Conservation (phyloP, 768 basidiomycete genomes). For the Pisolithus albus region DNA sequence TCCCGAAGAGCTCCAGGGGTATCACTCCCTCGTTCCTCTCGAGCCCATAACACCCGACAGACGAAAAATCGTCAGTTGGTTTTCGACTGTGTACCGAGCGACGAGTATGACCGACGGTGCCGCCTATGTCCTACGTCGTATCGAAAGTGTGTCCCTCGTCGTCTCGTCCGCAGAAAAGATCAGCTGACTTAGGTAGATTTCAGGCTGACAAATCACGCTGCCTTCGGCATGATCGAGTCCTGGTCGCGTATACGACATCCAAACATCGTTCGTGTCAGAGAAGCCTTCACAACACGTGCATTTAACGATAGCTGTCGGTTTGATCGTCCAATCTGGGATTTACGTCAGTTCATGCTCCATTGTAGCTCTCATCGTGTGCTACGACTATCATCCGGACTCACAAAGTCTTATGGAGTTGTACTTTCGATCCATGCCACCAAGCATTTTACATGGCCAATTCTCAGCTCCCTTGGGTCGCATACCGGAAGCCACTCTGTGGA, state of each 20-base stretch:
- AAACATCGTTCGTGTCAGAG: conserved; percentile 71
- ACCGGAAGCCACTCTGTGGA: conserved; percentile 83
- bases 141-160: conserved; percentile 60
- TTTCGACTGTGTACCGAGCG: conserved; percentile 80
- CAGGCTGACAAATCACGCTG: conserved; percentile 71
- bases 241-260: conserved; percentile 88
- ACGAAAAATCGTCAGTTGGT: conserved; percentile 74
- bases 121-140: conserved; percentile 69
- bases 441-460: conserved; percentile 30
- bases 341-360: conserved; percentile 7
- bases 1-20: conserved; percentile 85
- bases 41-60: conserved; percentile 54
- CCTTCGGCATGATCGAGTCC: conserved; percentile 74
- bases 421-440: conserved; percentile 48
- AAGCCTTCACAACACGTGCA: conserved; percentile 91
- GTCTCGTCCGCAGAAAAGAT: background rate
- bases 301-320: conserved; percentile 87
- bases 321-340: conserved; percentile 2
- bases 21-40: conserved; percentile 80
- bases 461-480: conserved; percentile 33
- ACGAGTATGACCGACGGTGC: conserved; percentile 69
- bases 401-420: conserved; percentile 77
- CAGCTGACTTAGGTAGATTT: conserved; percentile 49
- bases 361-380: conserved; percentile 84
- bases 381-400: conserved; percentile 81